Evolutionary conservation across 2,329 filamentous ascomycete genomes (phyloP).

Genomic region (Clarireedia sp.): DNA sequence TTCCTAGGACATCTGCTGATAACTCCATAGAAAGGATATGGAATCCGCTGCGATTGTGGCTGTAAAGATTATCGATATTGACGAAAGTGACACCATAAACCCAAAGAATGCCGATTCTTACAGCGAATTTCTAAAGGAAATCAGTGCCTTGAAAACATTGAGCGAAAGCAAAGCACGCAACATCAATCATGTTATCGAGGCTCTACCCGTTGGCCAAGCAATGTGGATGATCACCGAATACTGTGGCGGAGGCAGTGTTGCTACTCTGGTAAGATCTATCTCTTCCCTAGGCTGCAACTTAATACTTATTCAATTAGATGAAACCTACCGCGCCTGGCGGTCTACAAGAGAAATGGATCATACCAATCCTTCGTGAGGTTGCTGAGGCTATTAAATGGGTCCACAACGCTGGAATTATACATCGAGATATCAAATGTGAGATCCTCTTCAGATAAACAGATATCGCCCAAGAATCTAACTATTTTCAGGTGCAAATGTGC

Average conservation of each 20-base stretch:
- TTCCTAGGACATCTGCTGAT: not conserved
- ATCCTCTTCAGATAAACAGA: not conserved
- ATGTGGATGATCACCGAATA: constrained; percentile 89
- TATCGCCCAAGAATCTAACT: not conserved
- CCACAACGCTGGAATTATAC: constrained; percentile 60
- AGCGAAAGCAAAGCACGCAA: constrained; percentile 68
- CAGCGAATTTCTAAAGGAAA: constrained; percentile 61
- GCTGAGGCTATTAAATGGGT: constrained; percentile 61
- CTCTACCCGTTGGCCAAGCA: constrained; percentile 66
- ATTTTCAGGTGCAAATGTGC: constrained; percentile 54
- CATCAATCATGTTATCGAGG: constrained; percentile 75
- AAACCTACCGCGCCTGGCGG: constrained; percentile 58
- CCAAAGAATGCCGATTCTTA: constrained; percentile 59
- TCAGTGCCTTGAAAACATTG: constrained; percentile 62
- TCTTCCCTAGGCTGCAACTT: not conserved
- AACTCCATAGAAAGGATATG: constrained; percentile 25
- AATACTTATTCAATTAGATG: constrained; percentile 36
- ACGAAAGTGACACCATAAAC: constrained; percentile 63
- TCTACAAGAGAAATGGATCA: constrained; percentile 63
- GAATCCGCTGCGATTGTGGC: constrained; percentile 49
- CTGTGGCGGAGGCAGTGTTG: constrained; percentile 76
- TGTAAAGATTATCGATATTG: constrained; percentile 78
- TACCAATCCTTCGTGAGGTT: constrained; percentile 58
- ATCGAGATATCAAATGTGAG: constrained; percentile 60
- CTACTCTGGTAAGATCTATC: constrained; percentile 46